Evolutionary conservation across 139 green algal genomes (phyloP), one percentile per base, ranked within the genome.

Genomic region (Chlorella sp.): DNA sequence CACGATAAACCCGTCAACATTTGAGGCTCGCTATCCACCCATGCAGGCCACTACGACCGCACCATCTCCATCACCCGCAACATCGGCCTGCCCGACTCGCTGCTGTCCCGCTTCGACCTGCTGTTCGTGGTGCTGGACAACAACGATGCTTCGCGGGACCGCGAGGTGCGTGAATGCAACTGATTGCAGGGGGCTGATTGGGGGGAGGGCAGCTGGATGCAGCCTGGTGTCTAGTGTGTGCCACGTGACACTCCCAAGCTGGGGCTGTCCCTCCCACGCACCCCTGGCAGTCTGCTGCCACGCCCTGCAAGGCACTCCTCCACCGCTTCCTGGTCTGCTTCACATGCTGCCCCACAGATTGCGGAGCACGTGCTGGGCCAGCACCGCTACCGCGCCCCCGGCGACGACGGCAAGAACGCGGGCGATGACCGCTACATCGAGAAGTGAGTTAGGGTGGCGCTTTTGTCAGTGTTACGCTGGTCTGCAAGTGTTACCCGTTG

Each of bases 101-200:
- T 99, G 85, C 92, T 99, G 54, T 99, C 95, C 3, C 96, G 97
- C 78, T 99, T 99, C 86, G 97, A 99, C 90, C 92, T 99, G 86
- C 89, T 99, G 28, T 99, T 99, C 80, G 93, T 99, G 44, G 92
- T 99, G 83, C 91, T 98, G 46, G 97, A 99, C 92, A 92, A 96
- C 81, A 96, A 95, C 85, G 92, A 94, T 56, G 87, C 92, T 19
- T 73, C 93, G 30, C 83, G 91, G 19, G 97, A 99, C 92, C 86
- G 91, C 38, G 76, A 90, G 89, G 92, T 85, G 40, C 19, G 58
- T 92, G 77, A 3, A 87, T 1, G 51, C 13, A 16, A 1, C 28
- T 56, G 56, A n/a, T 30, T 14, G 19, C 30, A 44, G 74, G 16
- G 44, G 13, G 44, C 46, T 14, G 34, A 0, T 46, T n/a, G 48